Conservation (phyloP, 345 rosid genomes). For the Salix viminalis region DNA sequence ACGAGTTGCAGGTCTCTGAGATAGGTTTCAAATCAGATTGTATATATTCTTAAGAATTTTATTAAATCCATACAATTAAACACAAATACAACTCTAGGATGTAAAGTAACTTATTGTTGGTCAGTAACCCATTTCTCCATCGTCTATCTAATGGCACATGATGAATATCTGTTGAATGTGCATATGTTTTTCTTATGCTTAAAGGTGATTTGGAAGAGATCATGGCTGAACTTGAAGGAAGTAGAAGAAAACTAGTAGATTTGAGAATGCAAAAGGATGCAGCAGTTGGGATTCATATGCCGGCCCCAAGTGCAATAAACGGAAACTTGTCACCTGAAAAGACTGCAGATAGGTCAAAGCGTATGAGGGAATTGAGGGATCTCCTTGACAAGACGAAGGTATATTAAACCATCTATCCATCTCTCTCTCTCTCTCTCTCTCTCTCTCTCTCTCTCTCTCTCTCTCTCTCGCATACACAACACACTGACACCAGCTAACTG, state of each 20-base stretch:
- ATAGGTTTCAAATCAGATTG: neutral
- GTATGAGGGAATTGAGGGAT: conserved; percentile 70
- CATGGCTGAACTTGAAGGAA: conserved; percentile 82
- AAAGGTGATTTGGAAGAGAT: conserved; percentile 86
- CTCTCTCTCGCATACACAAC: neutral
- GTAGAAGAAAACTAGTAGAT: conserved; percentile 76
- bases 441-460: conserved; percentile 2
- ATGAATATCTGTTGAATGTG: conserved; percentile 17
- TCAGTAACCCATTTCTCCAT: neutral
- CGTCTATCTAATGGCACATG: conserved; percentile 4
- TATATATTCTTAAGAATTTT: neutral
- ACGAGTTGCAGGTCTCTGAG: conserved; percentile 59
- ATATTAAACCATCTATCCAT: neutral
- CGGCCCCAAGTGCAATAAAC: conserved; percentile 51
- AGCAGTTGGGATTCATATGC: conserved; percentile 48
- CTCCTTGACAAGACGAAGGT: conserved; percentile 78
- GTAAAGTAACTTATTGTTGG: neutral
- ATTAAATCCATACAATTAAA: neutral
- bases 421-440: conserved; percentile 5
- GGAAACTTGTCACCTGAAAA: conserved; percentile 79
- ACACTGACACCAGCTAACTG: neutral
- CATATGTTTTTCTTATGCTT: conserved; percentile 19
- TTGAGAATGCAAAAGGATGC: conserved; percentile 83
- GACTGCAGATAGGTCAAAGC: conserved; percentile 56
- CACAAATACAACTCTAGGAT: neutral